phyloP scores from a whole-genome alignment of 495 filamentous ascomycete species.

The Annulohypoxylon moriforme region DNA sequence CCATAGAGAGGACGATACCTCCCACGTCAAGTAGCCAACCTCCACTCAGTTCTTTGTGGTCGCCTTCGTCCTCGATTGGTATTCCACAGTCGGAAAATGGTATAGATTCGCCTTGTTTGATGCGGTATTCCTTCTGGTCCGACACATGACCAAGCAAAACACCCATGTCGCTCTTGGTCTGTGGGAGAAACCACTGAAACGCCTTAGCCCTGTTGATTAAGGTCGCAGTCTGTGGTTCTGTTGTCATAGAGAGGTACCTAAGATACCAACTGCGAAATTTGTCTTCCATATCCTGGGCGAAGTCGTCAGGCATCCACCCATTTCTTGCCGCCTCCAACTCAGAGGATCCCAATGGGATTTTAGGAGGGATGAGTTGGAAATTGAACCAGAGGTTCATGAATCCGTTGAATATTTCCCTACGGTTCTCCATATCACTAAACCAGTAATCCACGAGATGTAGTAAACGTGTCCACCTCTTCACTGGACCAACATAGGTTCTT shows the following conservation, averaged over 20 bases:
- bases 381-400: slow-evolving; percentile 55
- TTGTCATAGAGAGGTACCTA: slow-evolving; percentile 30
- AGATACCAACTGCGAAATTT: slow-evolving; percentile 50
- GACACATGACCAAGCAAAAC: slow-evolving; percentile 53
- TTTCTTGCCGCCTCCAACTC: slow-evolving; percentile 49
- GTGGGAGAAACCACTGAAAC: slow-evolving; percentile 46
- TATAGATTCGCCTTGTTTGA: slow-evolving; percentile 48
- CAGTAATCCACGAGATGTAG: slow-evolving; percentile 55
- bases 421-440: slow-evolving; percentile 55
- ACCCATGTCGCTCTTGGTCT: slow-evolving; percentile 47
- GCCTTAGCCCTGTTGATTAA: slow-evolving; percentile 37
- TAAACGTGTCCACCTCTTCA: slow-evolving; percentile 58
- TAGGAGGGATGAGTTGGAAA: slow-evolving; percentile 54
- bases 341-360: slow-evolving; percentile 36
- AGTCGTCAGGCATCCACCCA: slow-evolving; percentile 54
- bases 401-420: slow-evolving; percentile 53
- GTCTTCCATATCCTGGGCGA: slow-evolving; percentile 45
- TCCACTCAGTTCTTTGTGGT: slow-evolving; percentile 33
- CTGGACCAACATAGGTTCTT: slow-evolving; percentile 58
- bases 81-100: slow-evolving; percentile 43
- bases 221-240: slow-evolving; percentile 40
- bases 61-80: slow-evolving; percentile 37
- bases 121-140: slow-evolving; percentile 49
- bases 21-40: slow-evolving; percentile 61
- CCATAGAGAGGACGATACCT: slow-evolving; percentile 57